Evolutionary conservation across 1,284 basidiomycete species (phyloP), one percentile per base, ranked within the genome.

Genomic region (Cryptococcus sp.): DNA sequence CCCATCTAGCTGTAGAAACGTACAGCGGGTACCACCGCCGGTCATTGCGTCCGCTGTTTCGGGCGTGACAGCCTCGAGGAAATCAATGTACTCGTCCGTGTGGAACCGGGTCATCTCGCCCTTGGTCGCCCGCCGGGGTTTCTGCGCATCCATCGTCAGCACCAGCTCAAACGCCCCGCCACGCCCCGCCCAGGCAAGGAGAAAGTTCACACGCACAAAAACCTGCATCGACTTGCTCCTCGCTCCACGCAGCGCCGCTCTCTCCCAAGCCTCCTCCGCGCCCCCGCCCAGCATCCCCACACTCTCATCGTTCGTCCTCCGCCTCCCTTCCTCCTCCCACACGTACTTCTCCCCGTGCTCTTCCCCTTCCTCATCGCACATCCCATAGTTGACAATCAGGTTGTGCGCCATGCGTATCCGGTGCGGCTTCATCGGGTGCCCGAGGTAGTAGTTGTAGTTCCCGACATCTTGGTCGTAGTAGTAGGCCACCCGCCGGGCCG

Each of bases 31-130:
- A 13, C 89, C 91, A 56, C 88, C 84, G 61, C 85, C 88, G 1
- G 91, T 94, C 67, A 97, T 78, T 52, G 89, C 86, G 62, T 89
- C 87, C 0, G 82, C 85, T 6, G 87, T 92, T 75, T 96, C 93
- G 0, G 93, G 93, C 0, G 88, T 89, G 37, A 98, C 92, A 49
- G 85, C 84, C 55, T 84, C 83, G 28, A 98, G 79, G 66, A 98
- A 94, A 67, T 97, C 85, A 61, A 98, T 84, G 77, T 97, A 98
- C 80, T 98, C 95, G 79, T 98, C 95, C 12, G 94, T 95, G 76
- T 98, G 96, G 75, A 98, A 98, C 18, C 86, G 80, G 4, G 90
- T 88, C 88, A 98, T 91, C 48, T 86, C 83, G 68, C 88, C 85
- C 12, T 87, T 84, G 0, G 86, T 84, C 1, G 93, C 89, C 42